Percentiles rank a stretch among this genome's conserved stretches.
These are phyloP conservation scores for Kokia cookei DNA, from an alignment of 441 rosid genomes.

Conservation along the genomic window DNA sequence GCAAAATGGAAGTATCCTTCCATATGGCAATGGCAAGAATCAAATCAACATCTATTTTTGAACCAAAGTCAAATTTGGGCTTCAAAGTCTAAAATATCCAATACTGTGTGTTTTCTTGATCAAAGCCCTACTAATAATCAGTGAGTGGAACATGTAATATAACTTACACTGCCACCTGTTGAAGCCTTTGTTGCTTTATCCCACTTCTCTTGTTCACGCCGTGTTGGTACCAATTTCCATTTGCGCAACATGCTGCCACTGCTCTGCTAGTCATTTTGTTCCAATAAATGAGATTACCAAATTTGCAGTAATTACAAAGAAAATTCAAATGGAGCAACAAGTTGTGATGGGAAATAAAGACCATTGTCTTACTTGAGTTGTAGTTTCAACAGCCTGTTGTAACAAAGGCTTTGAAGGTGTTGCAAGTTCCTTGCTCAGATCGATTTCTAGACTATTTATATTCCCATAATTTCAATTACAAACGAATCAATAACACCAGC, in stretches of 20 bases:
- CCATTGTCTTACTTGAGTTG: constrained; percentile 34
- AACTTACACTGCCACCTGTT: constrained; percentile 72
- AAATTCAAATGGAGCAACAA: background rate
- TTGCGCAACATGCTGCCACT: constrained; percentile 25
- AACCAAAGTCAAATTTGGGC: background rate
- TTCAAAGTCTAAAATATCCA: background rate
- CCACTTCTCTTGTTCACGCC: constrained; percentile 84
- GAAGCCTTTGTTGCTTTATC: constrained; percentile 78
- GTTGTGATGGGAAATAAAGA: background rate
- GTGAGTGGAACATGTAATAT: background rate
- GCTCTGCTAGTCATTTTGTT: constrained; percentile 24
- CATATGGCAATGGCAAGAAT: background rate
- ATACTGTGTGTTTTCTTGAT: background rate
- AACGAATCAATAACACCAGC: background rate
- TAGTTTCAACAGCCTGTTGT: constrained; percentile 22
- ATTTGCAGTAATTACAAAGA: background rate
- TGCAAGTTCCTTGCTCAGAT: constrained; percentile 68
- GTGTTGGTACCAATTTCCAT: constrained; percentile 71
- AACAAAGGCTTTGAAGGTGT: constrained; percentile 31
- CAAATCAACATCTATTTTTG: background rate
- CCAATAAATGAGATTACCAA: constrained; percentile 1
- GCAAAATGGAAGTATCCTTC: constrained; percentile 2
- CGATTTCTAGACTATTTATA: constrained; percentile 59
- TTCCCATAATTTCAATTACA: background rate
- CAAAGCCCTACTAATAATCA: constrained; percentile 3